Evolutionary conservation across 139 green algal genomes (phyloP).

Genomic region (Spirogloea muscicola): DNA sequence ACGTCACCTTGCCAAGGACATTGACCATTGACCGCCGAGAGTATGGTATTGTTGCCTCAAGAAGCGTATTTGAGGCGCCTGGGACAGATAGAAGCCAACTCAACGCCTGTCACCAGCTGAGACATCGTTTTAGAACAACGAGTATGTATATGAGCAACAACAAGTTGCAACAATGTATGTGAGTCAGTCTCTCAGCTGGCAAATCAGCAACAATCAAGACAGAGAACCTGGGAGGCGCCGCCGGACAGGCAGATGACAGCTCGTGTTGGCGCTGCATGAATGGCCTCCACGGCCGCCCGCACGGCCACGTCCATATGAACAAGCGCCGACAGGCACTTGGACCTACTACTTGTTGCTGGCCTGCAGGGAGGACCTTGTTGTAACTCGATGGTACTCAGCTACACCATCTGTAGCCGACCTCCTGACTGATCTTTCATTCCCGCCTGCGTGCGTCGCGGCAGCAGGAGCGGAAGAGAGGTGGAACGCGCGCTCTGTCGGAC

Average conservation of each 20-base stretch:
- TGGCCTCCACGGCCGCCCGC: slow-evolving; percentile 10
- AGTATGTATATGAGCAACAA: background rate
- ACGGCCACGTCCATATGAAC: too few species aligned
- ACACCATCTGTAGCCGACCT: too few species aligned
- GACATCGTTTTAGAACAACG: background rate
- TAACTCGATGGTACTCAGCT: too few species aligned
- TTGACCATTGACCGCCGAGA: slow-evolving; percentile 20
- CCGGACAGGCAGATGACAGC: slow-evolving; percentile 7
- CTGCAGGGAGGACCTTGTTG: too few species aligned
- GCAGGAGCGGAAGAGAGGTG: too few species aligned
- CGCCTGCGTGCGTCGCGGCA: too few species aligned
- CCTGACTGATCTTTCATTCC: too few species aligned
- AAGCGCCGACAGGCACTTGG: too few species aligned
- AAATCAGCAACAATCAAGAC: background rate
- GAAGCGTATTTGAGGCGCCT: slow-evolving; percentile 15
- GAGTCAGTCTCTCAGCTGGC: too few species aligned
- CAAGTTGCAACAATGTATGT: background rate
- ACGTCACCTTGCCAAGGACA: slow-evolving; percentile 23
- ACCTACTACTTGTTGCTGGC: too few species aligned
- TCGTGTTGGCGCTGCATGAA: slow-evolving; percentile 22
- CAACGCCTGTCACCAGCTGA: slow-evolving; percentile 9
- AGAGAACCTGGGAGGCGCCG: slow-evolving; percentile 13
- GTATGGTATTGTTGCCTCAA: slow-evolving; percentile 35
- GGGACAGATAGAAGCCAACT: slow-evolving; percentile 37
- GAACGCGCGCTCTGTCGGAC: too few species aligned